Evolutionary conservation across 345 rosid genomes (phyloP).

Genomic region (Combretum micranthum): DNA sequence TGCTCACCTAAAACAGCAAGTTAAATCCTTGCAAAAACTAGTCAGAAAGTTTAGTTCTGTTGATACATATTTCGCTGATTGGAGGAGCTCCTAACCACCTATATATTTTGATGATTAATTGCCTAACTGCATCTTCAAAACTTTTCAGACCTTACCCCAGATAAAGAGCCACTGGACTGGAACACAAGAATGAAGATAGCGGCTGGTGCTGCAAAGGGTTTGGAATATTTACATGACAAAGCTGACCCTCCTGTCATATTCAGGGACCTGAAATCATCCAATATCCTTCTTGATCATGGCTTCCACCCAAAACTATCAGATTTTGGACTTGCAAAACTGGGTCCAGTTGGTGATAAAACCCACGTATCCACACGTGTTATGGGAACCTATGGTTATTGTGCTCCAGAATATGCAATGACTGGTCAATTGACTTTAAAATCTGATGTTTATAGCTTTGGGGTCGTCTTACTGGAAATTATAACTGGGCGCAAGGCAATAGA

Average conservation of each 20-base stretch:
- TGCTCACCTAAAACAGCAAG: too few species aligned
- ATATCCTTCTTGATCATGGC: constrained; percentile 78
- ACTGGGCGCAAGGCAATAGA: constrained; percentile 93
- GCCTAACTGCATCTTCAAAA: too few species aligned
- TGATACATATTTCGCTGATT: too few species aligned
- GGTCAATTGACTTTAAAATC: constrained; percentile 93
- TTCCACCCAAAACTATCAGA: constrained; percentile 91
- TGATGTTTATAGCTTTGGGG: constrained; percentile 92
- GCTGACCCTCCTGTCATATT: constrained; percentile 97
- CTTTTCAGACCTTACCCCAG: too few species aligned
- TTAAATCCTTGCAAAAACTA: too few species aligned
- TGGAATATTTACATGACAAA: constrained; percentile 28
- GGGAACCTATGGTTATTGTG: constrained; percentile 98
- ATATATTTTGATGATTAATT: too few species aligned
- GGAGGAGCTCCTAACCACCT: too few species aligned
- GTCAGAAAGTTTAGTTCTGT: too few species aligned
- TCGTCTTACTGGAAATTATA: constrained; percentile 85
- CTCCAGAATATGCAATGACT: constrained; percentile 97
- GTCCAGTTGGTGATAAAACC: constrained; percentile 92
- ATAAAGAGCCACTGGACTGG: too few species aligned
- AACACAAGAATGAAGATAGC: too few species aligned
- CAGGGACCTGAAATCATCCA: constrained; percentile 91
- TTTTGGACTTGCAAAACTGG: constrained; percentile 95
- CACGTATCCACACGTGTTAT: constrained; percentile 97
- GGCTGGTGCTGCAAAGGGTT: too few species aligned